A percentile compares a stretch with the other conserved stretches of the same genome.
Evolutionary conservation across 2,329 filamentous ascomycete genomes (phyloP).

Genomic region (Karstenula rhodostoma): DNA sequence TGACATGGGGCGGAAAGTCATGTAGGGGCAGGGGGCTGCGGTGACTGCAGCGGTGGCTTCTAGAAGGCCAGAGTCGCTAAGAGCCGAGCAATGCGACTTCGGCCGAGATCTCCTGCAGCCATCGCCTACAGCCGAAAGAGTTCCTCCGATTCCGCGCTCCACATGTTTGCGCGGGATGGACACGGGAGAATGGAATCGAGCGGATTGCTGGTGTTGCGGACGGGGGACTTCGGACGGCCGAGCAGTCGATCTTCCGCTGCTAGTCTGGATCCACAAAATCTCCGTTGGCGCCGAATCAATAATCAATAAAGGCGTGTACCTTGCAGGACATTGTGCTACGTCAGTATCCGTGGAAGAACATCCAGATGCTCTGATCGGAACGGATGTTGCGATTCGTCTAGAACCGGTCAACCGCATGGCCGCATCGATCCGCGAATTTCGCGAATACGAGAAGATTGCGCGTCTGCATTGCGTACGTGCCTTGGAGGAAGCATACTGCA

Average conservation of each 20-base stretch:
- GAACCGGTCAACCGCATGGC: neutral
- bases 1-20: conserved; percentile 4
- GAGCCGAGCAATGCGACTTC: neutral
- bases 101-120: neutral
- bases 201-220: conserved; percentile 1
- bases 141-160: neutral
- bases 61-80: neutral
- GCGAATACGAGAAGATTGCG: conserved; percentile 8
- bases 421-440: neutral
- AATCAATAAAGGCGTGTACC: neutral
- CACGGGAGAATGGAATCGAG: neutral
- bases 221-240: neutral
- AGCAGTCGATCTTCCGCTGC: conserved; percentile 1
- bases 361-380: neutral
- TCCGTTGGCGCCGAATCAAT: neutral
- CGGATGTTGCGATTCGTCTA: neutral
- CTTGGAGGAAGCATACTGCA: neutral
- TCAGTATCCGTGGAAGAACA: neutral
- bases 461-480: conserved; percentile 14
- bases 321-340: neutral
- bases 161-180: neutral
- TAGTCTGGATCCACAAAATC: neutral
- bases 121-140: neutral
- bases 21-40: neutral
- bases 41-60: neutral